A percentile compares a stretch with the other conserved stretches of the same genome.
These are phyloP conservation scores for Basidioascus undulatus DNA, from an alignment of 768 basidiomycete species.

Conservation along the genomic window DNA sequence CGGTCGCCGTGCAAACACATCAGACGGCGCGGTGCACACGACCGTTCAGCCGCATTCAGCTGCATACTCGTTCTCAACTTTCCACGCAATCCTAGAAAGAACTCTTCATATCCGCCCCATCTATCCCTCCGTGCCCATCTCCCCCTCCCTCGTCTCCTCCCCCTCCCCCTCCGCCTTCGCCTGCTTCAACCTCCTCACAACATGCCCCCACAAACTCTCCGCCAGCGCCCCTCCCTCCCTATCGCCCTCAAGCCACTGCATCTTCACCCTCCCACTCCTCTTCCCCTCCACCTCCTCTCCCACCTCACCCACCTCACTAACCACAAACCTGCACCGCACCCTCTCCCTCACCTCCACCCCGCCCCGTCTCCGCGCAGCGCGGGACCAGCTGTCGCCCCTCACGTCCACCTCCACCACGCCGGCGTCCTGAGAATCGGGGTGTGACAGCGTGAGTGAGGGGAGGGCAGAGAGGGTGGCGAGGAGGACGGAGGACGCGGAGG, in stretches of 20 bases:
- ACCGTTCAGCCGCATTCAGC: too few species aligned
- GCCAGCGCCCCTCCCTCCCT: too few species aligned
- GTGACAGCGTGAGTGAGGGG: constrained; percentile 1
- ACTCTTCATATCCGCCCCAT: too few species aligned
- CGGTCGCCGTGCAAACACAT: too few species aligned
- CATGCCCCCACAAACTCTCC: too few species aligned
- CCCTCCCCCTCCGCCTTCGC: not conserved
- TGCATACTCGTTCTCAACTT: too few species aligned
- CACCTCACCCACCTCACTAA: not conserved
- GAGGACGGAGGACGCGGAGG: constrained; percentile 9
- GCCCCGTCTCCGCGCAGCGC: constrained; percentile 28
- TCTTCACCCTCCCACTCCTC: not conserved
- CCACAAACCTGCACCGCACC: not conserved
- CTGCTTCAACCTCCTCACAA: not conserved
- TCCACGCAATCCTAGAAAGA: too few species aligned
- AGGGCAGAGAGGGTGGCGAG: constrained; percentile 21
- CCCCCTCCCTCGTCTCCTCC: not conserved
- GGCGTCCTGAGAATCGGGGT: not conserved
- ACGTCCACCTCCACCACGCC: constrained; percentile 12
- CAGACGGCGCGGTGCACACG: too few species aligned
- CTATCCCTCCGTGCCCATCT: too few species aligned
- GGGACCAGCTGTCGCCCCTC: constrained; percentile 37
- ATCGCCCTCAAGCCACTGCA: not conserved
- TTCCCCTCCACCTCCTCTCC: not conserved
- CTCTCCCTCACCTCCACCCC: not conserved